A percentile compares a stretch with the other conserved stretches of the same genome.
These are phyloP conservation scores for Heliosperma pusillum DNA, from an alignment of 148 eudicot species.

Conservation along the genomic window DNA sequence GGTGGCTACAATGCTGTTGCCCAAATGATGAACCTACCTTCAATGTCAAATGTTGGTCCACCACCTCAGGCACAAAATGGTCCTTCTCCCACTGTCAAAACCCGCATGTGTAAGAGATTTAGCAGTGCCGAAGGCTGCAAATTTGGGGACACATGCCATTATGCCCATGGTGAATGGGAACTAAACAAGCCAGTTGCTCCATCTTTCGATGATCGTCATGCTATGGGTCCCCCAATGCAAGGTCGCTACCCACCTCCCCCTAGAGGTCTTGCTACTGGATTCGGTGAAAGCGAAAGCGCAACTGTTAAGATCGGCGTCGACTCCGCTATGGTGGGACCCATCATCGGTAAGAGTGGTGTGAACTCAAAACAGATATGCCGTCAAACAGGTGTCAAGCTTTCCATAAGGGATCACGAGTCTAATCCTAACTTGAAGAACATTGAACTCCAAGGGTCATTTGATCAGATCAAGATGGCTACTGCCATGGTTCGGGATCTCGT, in stretches of 20 bases:
- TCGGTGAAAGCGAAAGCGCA: constrained; percentile 66
- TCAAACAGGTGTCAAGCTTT: constrained; percentile 60
- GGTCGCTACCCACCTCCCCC: constrained; percentile 37
- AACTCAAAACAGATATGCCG: constrained; percentile 72
- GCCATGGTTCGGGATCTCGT: constrained; percentile 69
- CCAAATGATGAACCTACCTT: constrained; percentile 54
- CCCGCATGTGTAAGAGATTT: constrained; percentile 51
- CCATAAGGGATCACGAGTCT: constrained; percentile 61
- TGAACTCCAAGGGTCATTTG: constrained; percentile 74
- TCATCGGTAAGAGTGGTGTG: constrained; percentile 71
- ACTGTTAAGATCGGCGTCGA: constrained; percentile 65
- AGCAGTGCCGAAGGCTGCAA: constrained; percentile 74
- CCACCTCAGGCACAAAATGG: constrained; percentile 38
- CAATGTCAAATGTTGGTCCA: constrained; percentile 36
- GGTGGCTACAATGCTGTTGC: constrained; percentile 65
- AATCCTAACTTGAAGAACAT: constrained; percentile 55
- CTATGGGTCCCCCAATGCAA: constrained; percentile 33
- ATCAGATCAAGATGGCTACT: constrained; percentile 74
- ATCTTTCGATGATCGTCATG: constrained; percentile 42
- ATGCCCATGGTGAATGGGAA: constrained; percentile 68
- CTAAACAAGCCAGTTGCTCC: constrained; percentile 46
- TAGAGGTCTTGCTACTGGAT: constrained; percentile 40
- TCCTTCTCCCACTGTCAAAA: constrained; percentile 39
- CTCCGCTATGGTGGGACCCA: constrained; percentile 56
- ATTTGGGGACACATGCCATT: constrained; percentile 69